These are phyloP conservation scores for Suhomyces sp. DNA, from an alignment of 805 yeast species.

Conservation along the genomic window DNA sequence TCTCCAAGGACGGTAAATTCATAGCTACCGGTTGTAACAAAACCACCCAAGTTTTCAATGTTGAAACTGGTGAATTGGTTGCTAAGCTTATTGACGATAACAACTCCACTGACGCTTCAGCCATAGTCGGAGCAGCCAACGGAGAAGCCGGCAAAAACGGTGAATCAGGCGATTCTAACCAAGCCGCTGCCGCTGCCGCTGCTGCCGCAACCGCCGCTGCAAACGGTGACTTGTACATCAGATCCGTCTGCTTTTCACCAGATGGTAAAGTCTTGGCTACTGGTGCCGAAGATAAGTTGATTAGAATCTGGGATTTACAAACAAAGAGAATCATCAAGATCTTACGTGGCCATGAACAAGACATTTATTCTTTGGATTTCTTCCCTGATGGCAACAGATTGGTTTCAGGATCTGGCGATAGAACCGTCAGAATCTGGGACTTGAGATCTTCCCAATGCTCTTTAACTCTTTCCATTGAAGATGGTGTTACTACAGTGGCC, in stretches of 20 bases:
- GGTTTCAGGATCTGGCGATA: slow-evolving; percentile 94
- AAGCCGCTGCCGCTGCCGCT: slow-evolving; percentile 15
- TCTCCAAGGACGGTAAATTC: slow-evolving; percentile 85
- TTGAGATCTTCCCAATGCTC: slow-evolving; percentile 85
- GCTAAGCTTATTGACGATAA: slow-evolving; percentile 83
- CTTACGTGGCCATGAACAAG: slow-evolving; percentile 94
- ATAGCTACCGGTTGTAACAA: slow-evolving; percentile 97
- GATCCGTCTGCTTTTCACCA: slow-evolving; percentile 95
- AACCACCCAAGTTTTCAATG: slow-evolving; percentile 91
- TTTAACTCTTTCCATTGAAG: slow-evolving; percentile 85
- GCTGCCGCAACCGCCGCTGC: slow-evolving; percentile 49
- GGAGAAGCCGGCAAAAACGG: slow-evolving; percentile 18
- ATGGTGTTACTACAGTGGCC: slow-evolving; percentile 97
- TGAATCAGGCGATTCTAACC: slow-evolving; percentile 13
- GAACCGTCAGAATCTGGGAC: slow-evolving; percentile 96
- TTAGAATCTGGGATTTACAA: slow-evolving; percentile 93
- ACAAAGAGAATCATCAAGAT: slow-evolving; percentile 81
- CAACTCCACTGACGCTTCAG: slow-evolving; percentile 37
- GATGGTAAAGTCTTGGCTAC: slow-evolving; percentile 90
- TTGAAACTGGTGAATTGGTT: slow-evolving; percentile 83
- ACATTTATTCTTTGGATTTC: slow-evolving; percentile 91
- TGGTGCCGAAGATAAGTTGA: slow-evolving; percentile 86
- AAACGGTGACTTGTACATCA: slow-evolving; percentile 83
- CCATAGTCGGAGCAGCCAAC: slow-evolving; percentile 24
- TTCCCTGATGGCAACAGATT: slow-evolving; percentile 91